These are phyloP conservation scores for Mortierella sp. DNA, from an alignment of 371 early-diverging fungal species.

Conservation along the genomic window DNA sequence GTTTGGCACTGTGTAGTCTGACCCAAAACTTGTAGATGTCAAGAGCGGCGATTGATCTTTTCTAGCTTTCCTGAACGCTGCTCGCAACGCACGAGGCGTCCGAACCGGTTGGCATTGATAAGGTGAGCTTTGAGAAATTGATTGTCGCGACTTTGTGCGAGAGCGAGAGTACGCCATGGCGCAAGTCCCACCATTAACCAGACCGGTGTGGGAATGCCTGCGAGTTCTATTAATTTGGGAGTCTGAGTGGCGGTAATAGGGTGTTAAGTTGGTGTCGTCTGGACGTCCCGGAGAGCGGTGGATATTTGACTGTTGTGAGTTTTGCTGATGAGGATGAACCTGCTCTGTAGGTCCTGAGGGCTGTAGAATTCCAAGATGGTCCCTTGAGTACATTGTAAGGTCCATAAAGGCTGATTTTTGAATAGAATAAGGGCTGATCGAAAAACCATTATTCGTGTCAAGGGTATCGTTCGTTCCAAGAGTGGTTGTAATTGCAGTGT, in stretches of 20 bases:
- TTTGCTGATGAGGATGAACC: background rate
- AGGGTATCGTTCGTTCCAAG: conserved; percentile 30
- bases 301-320: conserved; percentile 15
- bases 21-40: conserved; percentile 40
- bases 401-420: background rate
- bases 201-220: conserved; percentile 45
- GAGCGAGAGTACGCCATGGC: background rate
- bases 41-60: conserved; percentile 45
- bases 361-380: conserved; percentile 32
- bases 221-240: conserved; percentile 13
- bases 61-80: conserved; percentile 38
- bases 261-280: background rate
- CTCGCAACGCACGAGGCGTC: conserved; percentile 30
- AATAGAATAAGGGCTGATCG: conserved; percentile 3
- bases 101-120: conserved; percentile 28
- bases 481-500: conserved; percentile 49
- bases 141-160: conserved; percentile 23
- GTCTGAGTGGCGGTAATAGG: background rate
- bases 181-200: conserved; percentile 10
- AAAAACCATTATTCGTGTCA: conserved; percentile 1
- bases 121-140: conserved; percentile 9
- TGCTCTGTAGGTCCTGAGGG: conserved; percentile 8
- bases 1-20: conserved; percentile 11
- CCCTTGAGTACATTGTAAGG: conserved; percentile 5
- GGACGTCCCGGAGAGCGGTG: background rate